phyloP scores from a whole-genome alignment of 257 asterid species.

The Salvia rosmarinus region DNA sequence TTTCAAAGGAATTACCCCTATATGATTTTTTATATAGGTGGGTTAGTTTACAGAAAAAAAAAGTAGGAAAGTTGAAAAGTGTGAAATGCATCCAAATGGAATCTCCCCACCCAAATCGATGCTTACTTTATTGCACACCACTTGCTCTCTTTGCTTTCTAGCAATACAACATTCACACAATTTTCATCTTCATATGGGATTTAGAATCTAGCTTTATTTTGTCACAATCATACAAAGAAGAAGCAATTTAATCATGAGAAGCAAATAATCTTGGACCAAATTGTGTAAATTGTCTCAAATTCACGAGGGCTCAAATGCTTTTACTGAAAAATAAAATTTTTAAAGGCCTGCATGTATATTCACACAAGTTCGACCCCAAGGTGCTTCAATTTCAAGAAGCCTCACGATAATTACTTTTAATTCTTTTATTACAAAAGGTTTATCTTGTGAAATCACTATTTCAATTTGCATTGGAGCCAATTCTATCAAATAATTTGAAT shows the following conservation, averaged over 20 bases:
- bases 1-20: not conserved
- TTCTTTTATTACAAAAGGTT: too few species aligned
- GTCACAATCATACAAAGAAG: constrained; percentile 25
- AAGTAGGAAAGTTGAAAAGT: constrained; percentile 32
- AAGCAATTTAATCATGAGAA: constrained; percentile 26
- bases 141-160: constrained; percentile 34
- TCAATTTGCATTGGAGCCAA: too few species aligned
- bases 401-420: too few species aligned
- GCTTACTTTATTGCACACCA: constrained; percentile 40
- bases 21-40: not conserved
- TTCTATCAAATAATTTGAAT: not conserved
- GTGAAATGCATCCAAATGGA: constrained; percentile 37
- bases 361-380: too few species aligned
- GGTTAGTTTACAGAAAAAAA: not conserved
- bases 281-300: not conserved
- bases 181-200: constrained; percentile 31
- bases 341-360: not conserved
- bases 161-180: constrained; percentile 30
- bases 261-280: not conserved
- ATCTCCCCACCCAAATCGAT: constrained; percentile 30
- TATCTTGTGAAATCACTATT: too few species aligned
- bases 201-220: constrained; percentile 40
- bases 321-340: not conserved
- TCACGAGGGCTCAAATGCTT: not conserved
- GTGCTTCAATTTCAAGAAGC: too few species aligned